Evolutionary conservation across 2,329 filamentous ascomycete genomes (phyloP), one percentile per base, ranked within the genome.

Genomic region (Talaromyces piceae): DNA sequence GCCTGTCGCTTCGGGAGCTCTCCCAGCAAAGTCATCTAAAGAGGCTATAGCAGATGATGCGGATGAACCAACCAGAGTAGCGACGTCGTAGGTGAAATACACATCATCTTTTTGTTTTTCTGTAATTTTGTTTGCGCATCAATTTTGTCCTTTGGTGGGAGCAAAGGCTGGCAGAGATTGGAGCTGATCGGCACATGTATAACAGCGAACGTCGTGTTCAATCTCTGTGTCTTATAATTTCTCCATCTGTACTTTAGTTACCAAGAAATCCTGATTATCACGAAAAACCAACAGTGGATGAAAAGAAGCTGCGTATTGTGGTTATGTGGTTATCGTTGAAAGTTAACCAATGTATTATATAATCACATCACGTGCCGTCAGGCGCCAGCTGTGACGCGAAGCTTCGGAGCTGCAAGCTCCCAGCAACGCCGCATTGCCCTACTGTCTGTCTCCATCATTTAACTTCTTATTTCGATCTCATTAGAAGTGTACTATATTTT

Each of bases 351-450:
- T 16, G 0, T 1, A 4, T 50, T 50, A 44, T 22, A 45, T 50
- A 50, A 44, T n/a, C 26, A 11, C 13, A 41, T 39, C 63, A 66
- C 59, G 63, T 65, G 63, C 61, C 50, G 27, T 1, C 52, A 66
- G 64, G 64, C 64, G 60, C 58, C 63, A 62, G 57, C 53, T 61
- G 63, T 66, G 63, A 67, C 64, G 64, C 64, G 63, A 62, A 66
- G 58, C 59, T 52, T 55, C 49, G 51, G 53, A 58, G 56, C 55
- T 57, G n/a, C 33, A 49, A 49, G 51, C 52, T 54, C 45, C 50
- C 45, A 46, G 45, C 30, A 13, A 28, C 22, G 47, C 54, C 64
- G 57, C 58, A 61, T 59, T 56, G 57, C 52, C 61, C n/a, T 51
- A 56, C 60, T 61, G 62, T 43, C 39, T 43, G n/a, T n/a, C 39